phyloP scores from a whole-genome alignment of 2,329 filamentous ascomycete species.

The Fusarium domesticum region DNA sequence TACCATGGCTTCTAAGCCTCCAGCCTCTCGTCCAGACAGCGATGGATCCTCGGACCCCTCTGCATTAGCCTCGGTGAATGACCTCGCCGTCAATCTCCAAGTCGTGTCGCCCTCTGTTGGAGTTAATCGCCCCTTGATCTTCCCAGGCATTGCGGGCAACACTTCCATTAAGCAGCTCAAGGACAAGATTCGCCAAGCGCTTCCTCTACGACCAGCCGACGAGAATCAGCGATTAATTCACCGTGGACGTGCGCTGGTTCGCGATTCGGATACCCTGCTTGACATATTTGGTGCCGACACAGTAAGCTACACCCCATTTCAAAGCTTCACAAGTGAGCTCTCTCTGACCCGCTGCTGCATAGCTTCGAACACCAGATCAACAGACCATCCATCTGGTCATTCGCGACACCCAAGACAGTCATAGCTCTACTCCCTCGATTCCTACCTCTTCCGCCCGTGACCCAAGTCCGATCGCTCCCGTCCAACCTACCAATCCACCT shows the following conservation, averaged over 20 bases:
- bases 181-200: slow-evolving; percentile 51
- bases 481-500: slow-evolving; percentile 23
- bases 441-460: slow-evolving; percentile 25
- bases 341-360: slow-evolving; percentile 21
- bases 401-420: slow-evolving; percentile 37
- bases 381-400: slow-evolving; percentile 55
- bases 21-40: slow-evolving; percentile 27
- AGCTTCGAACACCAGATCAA: slow-evolving; percentile 45
- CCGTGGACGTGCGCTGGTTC: slow-evolving; percentile 53
- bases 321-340: slow-evolving; percentile 5
- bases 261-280: slow-evolving; percentile 54
- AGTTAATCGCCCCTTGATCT: slow-evolving; percentile 49
- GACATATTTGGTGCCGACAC: slow-evolving; percentile 55
- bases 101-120: slow-evolving; percentile 58
- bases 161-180: slow-evolving; percentile 58
- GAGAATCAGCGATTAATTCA: slow-evolving; percentile 60
- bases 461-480: slow-evolving; percentile 27
- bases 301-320: slow-evolving; percentile 36
- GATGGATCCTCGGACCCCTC: slow-evolving; percentile 8
- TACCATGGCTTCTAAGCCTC: slow-evolving; percentile 41
- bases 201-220: slow-evolving; percentile 50
- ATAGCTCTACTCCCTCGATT: slow-evolving; percentile 24
- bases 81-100: slow-evolving; percentile 52
- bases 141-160: slow-evolving; percentile 46
- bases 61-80: slow-evolving; percentile 25